Evolutionary conservation across 768 basidiomycete species (phyloP).

Genomic region (Krasilnikovozyma curviuscula): DNA sequence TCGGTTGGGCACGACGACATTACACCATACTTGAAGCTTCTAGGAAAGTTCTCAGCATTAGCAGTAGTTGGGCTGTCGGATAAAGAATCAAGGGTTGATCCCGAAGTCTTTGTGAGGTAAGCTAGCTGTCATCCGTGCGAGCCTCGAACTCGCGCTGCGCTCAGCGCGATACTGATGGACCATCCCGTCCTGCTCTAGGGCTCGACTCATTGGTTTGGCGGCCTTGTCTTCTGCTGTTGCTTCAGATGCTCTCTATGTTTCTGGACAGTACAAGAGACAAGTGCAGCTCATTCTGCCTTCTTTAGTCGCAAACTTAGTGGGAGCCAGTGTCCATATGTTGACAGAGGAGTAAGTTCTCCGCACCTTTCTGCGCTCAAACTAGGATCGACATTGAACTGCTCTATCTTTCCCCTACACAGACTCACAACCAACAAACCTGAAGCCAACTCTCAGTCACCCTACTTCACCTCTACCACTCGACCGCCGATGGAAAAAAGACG

Average conservation of each 20-base stretch:
- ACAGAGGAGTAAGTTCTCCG: constrained; percentile 44
- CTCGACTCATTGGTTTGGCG: constrained; percentile 66
- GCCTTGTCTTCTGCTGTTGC: constrained; percentile 60
- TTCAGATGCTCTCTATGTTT: constrained; percentile 67
- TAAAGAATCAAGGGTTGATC: constrained; percentile 34
- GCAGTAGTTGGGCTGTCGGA: constrained; percentile 32
- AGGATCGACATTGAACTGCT: background rate
- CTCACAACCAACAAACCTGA: constrained; percentile 45
- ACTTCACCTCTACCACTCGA: constrained; percentile 57
- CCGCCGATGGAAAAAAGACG: constrained; percentile 59
- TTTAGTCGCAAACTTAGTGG: constrained; percentile 46
- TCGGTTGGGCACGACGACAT: constrained; percentile 55
- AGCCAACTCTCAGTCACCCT: constrained; percentile 46
- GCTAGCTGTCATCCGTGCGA: constrained; percentile 4
- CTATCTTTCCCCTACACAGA: constrained; percentile 31
- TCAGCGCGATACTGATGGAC: too few species aligned
- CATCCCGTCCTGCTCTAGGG: constrained; percentile 31
- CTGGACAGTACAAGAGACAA: constrained; percentile 57
- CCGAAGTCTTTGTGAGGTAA: constrained; percentile 57
- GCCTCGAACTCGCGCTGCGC: too few species aligned
- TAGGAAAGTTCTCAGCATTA: constrained; percentile 45
- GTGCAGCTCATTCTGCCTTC: constrained; percentile 50
- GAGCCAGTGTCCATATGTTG: constrained; percentile 40
- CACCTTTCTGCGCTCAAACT: background rate
- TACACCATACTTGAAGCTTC: constrained; percentile 50